Evolutionary conservation across 208 protist species (phyloP), one percentile per base, ranked within the genome.

Genomic region (Crithidia brevicula): DNA sequence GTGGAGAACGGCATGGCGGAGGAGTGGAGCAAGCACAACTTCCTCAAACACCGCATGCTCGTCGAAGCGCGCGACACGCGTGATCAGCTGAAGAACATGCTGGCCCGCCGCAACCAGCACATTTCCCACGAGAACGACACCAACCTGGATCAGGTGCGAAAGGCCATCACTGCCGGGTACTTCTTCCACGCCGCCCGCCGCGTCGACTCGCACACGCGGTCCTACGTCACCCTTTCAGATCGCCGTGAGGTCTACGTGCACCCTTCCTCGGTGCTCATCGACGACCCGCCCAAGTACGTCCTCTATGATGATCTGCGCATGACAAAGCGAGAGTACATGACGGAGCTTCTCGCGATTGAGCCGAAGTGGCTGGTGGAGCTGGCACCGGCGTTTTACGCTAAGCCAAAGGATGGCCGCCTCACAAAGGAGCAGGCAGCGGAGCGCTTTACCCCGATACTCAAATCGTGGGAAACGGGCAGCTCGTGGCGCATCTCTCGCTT

Each of bases 271-370:
- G 88, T 85, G 49, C 82, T 97, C 47, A 77, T 84, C 50, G 92
- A 95, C 45, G 78, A 87, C 42, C 85, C 88, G 60, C 97, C 98
- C 2, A 91, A 95, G 70, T 99, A 96, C 86, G 91, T 99, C 3
- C 71, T 99, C 15, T 99, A 99, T 74, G 95, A 99, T 54, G 97
- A 99, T 60, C 74, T 99, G 23, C 96, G 97, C 33, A 72, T 98
- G 66, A 99, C 98, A 22, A 94, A 89, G 59, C 97, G 98, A 59
- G 98, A 99, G 82, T 99, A 98, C 86, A 99, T 99, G 93, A 83
- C 88, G 23, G 88, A 97, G 82, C 82, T 96, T 9, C 77, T 97
- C 36, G 83, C 82, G 40, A 98, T 98, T 74, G 93, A 98, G 72
- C 88, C 94, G 20, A 75, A 91, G 52, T 98, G 98, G 97, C 71